Evolutionary conservation across 805 yeast species (phyloP), one percentile per base, ranked within the genome.

Genomic region (Wickerhamomyces sydowiorum): DNA sequence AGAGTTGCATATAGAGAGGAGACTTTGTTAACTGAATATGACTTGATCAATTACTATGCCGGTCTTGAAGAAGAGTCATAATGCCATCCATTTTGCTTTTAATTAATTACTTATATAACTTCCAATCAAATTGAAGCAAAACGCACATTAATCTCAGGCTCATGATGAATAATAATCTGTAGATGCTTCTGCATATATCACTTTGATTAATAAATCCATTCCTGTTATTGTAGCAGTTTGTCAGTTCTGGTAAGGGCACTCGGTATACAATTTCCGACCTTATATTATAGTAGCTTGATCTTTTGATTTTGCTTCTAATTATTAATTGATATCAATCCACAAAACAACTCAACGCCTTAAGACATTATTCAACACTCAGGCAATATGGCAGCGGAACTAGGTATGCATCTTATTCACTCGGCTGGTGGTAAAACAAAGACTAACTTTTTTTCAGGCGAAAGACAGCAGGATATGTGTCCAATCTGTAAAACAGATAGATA

Each of bases 401-500:
- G 30, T 27, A 27, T 13, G 30, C 14, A 10, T 6, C 30, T 27
- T 7, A 27, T 8, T 27, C 8, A 10, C 5, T 9, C 15, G 8
- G 6, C 14, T 7, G n/a, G 30, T 12, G n/a, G n/a, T 14, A 13
- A 14, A 6, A 9, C 15, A 3, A 8, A 8, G 27, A 32, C 24
- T 19, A 32, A 23, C 29, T 12, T 8, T 17, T 23, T 5, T 23
- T 17, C 17, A 40, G 81, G 74, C 40, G 83, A 76, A 42, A 62
- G 73, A 46, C 58, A 75, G 41, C 71, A 72, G 69, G 96, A 87
- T 62, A 84, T 90, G 80, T 93, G 99, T 70, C 98, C 98, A 24
- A 88, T 93, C 56, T 93, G 99, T 72, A 88, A 91, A 65, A 88
- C 97, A 37, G 96, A 91, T 64, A 70, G 90, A 60, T 93, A 93